phyloP scores from a whole-genome alignment of 441 rosid species.

The Viola pubescens region DNA sequence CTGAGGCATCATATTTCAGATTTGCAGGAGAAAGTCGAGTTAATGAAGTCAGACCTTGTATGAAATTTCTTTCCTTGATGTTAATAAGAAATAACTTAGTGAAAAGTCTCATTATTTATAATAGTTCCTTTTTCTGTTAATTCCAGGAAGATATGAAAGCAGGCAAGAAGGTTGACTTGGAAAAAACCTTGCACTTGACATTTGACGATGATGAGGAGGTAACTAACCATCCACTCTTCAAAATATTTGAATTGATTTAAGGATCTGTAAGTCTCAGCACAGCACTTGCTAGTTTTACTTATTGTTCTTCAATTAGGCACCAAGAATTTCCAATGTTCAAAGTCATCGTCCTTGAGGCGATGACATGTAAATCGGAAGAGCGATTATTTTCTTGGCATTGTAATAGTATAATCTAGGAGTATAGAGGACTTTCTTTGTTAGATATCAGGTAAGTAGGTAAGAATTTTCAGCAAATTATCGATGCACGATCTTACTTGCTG shows the following conservation, averaged over 20 bases:
- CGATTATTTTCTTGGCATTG: background rate
- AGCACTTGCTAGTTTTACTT: background rate
- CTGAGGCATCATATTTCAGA: conserved; percentile 62
- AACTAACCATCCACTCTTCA: conserved; percentile 1
- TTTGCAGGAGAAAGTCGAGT: conserved; percentile 48
- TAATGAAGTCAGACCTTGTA: conserved; percentile 50
- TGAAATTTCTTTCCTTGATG: conserved; percentile 13
- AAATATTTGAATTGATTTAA: background rate
- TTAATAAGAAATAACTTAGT: background rate
- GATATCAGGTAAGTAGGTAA: too few relatives aligned
- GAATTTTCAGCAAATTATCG: background rate
- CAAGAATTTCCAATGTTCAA: background rate
- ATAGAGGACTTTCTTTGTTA: background rate
- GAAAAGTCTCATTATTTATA: background rate
- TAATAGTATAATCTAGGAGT: background rate
- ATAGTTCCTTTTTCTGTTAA: conserved; percentile 7
- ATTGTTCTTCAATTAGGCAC: background rate
- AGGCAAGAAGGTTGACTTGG: conserved; percentile 30
- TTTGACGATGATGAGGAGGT: conserved; percentile 47
- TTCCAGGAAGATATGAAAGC: conserved; percentile 40
- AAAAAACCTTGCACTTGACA: conserved; percentile 25
- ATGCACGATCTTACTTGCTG: background rate
- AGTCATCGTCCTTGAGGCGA: background rate
- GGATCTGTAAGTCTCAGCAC: background rate
- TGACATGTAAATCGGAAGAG: background rate